These are phyloP conservation scores for Syzygium grande DNA, from an alignment of 345 rosid species.

Conservation along the genomic window DNA sequence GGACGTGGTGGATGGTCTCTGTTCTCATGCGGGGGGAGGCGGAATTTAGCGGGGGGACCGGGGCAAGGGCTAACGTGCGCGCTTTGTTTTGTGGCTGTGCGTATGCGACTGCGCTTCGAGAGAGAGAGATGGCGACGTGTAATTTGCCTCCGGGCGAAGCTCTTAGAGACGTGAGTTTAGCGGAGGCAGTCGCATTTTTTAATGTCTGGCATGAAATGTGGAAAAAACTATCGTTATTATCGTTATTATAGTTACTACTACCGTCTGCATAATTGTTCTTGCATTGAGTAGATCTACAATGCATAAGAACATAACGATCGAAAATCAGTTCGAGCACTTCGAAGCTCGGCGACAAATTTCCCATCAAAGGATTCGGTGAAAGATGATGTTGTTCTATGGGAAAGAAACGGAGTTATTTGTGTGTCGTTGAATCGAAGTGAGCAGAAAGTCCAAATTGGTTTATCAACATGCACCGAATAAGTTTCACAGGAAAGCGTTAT, in stretches of 20 bases:
- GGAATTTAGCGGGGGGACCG: constrained; percentile 6
- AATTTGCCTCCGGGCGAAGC: background rate
- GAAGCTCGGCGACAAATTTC: background rate
- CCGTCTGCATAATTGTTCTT: background rate
- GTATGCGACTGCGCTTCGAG: background rate
- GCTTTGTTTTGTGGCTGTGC: constrained; percentile 22
- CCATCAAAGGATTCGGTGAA: background rate
- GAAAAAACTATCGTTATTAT: background rate
- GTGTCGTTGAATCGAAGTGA: background rate
- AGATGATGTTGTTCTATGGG: background rate
- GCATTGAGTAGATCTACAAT: background rate
- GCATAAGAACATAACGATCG: background rate
- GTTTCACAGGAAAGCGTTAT: no score
- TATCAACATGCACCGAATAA: background rate
- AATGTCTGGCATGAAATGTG: background rate
- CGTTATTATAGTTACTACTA: background rate
- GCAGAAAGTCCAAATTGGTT: background rate
- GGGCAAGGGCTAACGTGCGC: constrained; percentile 13
- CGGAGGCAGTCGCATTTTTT: background rate
- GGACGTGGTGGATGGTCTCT: background rate
- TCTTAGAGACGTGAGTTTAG: background rate
- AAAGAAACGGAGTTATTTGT: background rate
- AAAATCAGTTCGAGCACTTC: background rate
- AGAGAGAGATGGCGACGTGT: background rate
- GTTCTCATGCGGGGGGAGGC: constrained; percentile 8